Evolutionary conservation across 1,139 yeast species (phyloP).

Genomic region (Pichia inconspicua): DNA sequence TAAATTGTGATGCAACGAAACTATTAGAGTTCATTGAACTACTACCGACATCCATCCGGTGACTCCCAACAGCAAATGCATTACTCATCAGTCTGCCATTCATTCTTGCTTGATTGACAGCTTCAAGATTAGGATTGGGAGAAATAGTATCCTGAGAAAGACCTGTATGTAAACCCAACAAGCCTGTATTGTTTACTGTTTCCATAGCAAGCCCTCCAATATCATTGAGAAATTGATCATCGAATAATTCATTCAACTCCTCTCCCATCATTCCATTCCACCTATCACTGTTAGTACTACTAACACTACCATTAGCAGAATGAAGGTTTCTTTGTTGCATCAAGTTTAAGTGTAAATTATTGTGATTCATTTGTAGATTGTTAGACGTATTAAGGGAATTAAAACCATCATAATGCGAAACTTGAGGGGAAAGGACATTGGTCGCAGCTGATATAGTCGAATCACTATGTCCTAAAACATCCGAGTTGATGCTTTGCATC

Average conservation of each 20-base stretch:
- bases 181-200: constrained; percentile 5
- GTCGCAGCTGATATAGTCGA: background rate
- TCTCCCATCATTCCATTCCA: constrained; percentile 3
- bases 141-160: background rate
- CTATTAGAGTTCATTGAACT: background rate
- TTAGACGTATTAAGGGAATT: background rate
- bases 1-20: background rate
- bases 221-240: constrained; percentile 26
- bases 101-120: background rate
- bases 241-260: constrained; percentile 22
- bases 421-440: background rate
- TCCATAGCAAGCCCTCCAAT: constrained; percentile 25
- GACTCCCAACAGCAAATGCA: background rate
- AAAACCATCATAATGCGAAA: background rate
- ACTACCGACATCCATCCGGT: background rate
- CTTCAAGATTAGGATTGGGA: background rate
- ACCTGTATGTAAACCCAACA: constrained; percentile 8
- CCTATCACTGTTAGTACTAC: background rate
- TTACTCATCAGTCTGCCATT: background rate
- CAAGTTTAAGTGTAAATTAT: background rate
- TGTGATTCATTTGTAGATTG: background rate
- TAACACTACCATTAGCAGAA: background rate
- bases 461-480: constrained; percentile 1
- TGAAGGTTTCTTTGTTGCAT: background rate
- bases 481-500: constrained; percentile 3